Evolutionary conservation across 176 grass and related monocot species (phyloP).

Genomic region (Metroxylon sagu): DNA sequence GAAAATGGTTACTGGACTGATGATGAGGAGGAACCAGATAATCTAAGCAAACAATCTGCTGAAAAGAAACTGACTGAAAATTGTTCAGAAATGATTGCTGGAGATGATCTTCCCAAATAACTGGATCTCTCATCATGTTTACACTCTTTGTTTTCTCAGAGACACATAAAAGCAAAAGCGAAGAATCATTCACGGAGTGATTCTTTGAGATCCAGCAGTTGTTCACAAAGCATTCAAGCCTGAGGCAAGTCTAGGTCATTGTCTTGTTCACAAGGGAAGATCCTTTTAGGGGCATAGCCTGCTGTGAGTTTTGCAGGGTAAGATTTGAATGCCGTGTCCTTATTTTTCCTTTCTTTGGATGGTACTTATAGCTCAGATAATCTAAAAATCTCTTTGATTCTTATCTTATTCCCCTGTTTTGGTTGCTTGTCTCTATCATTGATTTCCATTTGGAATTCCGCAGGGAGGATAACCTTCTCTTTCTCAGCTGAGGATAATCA

Average conservation of each 20-base stretch:
- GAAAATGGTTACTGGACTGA: slow-evolving; percentile 2
- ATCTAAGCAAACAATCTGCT: not conserved
- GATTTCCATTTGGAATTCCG: too few relatives aligned
- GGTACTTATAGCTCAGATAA: too few relatives aligned
- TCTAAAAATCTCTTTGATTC: too few relatives aligned
- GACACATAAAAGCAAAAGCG: not conserved
- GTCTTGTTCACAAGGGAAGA: too few relatives aligned
- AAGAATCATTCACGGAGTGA: not conserved
- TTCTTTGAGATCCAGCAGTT: not conserved
- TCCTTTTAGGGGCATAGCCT: too few relatives aligned
- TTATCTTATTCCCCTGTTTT: too few relatives aligned
- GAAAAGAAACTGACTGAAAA: not conserved
- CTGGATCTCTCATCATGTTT: not conserved
- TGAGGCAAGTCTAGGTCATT: not conserved
- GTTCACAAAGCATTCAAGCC: not conserved
- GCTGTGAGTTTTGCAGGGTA: too few relatives aligned
- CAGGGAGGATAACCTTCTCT: too few relatives aligned
- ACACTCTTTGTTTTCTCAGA: not conserved
- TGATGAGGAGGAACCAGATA: not conserved
- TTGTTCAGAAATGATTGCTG: not conserved
- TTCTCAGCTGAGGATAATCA: too few relatives aligned
- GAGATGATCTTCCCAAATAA: not conserved
- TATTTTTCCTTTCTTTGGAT: too few relatives aligned
- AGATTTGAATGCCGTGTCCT: too few relatives aligned
- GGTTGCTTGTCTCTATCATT: too few relatives aligned